phyloP scores from a whole-genome alignment of 176 grass and related monocot species.

The Otatea glauca region DNA sequence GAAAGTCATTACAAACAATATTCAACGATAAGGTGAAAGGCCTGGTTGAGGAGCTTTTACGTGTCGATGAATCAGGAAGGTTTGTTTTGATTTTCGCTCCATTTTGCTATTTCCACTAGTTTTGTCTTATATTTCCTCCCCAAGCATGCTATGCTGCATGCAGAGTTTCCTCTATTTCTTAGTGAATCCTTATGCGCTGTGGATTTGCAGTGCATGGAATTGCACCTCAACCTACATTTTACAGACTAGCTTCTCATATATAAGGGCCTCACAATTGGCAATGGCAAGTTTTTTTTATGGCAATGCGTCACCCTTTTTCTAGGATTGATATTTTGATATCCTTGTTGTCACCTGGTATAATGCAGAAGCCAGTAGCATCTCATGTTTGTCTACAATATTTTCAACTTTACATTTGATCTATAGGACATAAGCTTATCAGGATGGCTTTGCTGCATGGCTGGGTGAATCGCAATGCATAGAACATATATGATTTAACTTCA shows the following conservation, averaged over 20 bases:
- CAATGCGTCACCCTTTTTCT: not conserved
- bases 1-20: conserved; percentile 56
- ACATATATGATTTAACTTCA: not conserved
- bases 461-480: not conserved
- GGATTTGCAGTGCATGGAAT: not conserved
- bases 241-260: not conserved
- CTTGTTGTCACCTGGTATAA: not conserved
- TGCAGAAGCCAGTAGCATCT: not conserved
- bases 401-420: conserved; percentile 7
- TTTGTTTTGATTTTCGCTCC: conserved; percentile 32
- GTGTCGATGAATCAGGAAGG: conserved; percentile 58
- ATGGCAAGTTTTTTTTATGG: not conserved
- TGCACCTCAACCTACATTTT: not conserved
- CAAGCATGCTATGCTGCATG: not conserved
- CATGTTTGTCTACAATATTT: not conserved
- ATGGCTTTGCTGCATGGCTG: not conserved
- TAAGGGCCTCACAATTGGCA: not conserved
- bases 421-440: not conserved
- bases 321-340: no score
- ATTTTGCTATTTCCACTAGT: conserved; percentile 6
- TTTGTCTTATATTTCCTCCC: not conserved
- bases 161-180: not conserved
- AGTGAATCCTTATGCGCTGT: not conserved
- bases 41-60: conserved; percentile 74
- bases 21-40: conserved; percentile 76